phyloP scores from a whole-genome alignment of 1,284 basidiomycete species.

The Trichosporon faecale region DNA sequence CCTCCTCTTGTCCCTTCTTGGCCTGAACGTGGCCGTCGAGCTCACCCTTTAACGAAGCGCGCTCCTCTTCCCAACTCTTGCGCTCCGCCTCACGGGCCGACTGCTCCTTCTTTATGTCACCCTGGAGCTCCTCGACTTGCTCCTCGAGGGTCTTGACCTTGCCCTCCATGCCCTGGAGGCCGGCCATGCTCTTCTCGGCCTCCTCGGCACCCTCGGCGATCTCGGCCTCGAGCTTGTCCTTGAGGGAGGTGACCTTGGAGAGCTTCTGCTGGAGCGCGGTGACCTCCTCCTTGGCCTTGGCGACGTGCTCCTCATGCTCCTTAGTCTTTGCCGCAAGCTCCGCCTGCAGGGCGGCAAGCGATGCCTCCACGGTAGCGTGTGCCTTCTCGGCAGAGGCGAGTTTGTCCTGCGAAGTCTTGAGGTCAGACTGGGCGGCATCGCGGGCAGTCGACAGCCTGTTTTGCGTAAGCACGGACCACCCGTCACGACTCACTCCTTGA shows the following conservation, averaged over 20 bases:
- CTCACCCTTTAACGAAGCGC: constrained; percentile 19
- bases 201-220: constrained; percentile 30
- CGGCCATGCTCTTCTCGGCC: constrained; percentile 28
- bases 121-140: constrained; percentile 28
- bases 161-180: constrained; percentile 20
- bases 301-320: constrained; percentile 19
- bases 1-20: constrained; percentile 16
- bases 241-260: constrained; percentile 23
- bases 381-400: constrained; percentile 14
- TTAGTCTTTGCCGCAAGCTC: constrained; percentile 21
- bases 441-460: constrained; percentile 22
- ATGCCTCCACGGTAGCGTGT: constrained; percentile 13
- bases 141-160: constrained; percentile 29
- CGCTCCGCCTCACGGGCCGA: constrained; percentile 9
- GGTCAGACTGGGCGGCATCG: constrained; percentile 23
- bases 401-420: constrained; percentile 14
- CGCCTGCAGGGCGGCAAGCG: constrained; percentile 18
- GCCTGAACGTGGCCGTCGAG: constrained; percentile 13
- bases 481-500: constrained; percentile 18
- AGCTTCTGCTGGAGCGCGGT: constrained; percentile 28
- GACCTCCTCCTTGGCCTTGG: constrained; percentile 15
- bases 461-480: not conserved
- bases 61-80: constrained; percentile 12
- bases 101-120: constrained; percentile 19
- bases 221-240: constrained; percentile 28